phyloP scores from a whole-genome alignment of 352 stramenopile genomes.

The Plasmopara muralis region DNA sequence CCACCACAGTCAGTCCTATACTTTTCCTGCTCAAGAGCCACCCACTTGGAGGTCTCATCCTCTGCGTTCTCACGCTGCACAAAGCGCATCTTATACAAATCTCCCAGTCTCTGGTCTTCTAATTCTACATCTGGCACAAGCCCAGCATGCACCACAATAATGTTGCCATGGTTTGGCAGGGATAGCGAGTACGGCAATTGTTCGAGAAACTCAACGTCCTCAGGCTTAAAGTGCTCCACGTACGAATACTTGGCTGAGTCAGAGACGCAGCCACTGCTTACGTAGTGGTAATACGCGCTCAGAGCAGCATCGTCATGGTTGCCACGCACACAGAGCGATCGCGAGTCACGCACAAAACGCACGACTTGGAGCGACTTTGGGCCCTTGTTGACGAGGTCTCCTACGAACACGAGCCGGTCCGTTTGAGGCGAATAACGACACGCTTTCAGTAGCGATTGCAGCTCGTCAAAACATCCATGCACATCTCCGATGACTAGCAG shows the following conservation, averaged over 20 bases:
- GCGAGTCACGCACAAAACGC: conserved; percentile 52
- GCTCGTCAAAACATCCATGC: conserved; percentile 87
- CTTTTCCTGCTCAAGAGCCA: conserved; percentile 31
- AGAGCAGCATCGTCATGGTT: conserved; percentile 81
- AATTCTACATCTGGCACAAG: conserved; percentile 53
- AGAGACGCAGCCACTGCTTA: conserved; percentile 9
- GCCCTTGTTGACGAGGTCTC: conserved; percentile 92
- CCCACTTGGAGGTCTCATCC: conserved; percentile 18
- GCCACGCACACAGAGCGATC: conserved; percentile 56
- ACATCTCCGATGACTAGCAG: conserved; percentile 89
- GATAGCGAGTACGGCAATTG: conserved; percentile 73
- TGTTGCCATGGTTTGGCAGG: conserved; percentile 42
- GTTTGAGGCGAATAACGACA: conserved; percentile 32
- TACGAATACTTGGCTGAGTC: conserved; percentile 56
- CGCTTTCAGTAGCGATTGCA: conserved; percentile 48
- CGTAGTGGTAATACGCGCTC: conserved; percentile 48
- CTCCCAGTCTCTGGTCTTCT: conserved; percentile 72
- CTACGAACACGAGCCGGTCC: conserved; percentile 84
- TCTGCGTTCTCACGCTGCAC: conserved; percentile 32
- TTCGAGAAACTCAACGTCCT: conserved; percentile 64
- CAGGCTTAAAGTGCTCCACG: conserved; percentile 40
- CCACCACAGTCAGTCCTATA: conserved; percentile 18
- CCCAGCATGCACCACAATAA: conserved; percentile 69
- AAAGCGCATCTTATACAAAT: conserved; percentile 92
- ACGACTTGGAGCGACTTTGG: conserved; percentile 76